These are phyloP conservation scores for Silene conica DNA, from an alignment of 148 eudicot genomes.

Conservation along the genomic window DNA sequence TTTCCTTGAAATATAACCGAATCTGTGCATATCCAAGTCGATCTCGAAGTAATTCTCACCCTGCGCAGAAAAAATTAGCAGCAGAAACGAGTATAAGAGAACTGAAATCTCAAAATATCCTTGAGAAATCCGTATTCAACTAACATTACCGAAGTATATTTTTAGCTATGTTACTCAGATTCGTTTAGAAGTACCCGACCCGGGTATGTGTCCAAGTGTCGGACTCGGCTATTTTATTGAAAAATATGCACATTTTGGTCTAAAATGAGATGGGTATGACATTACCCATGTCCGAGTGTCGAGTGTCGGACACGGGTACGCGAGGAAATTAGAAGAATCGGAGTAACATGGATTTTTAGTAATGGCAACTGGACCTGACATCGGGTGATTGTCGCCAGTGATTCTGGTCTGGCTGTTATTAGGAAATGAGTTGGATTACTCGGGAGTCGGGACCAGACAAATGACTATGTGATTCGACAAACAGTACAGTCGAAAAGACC, in stretches of 20 bases:
- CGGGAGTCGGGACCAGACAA: background rate
- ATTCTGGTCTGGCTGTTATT: background rate
- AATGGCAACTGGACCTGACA: too few species aligned
- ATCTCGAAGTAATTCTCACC: conserved; percentile 94
- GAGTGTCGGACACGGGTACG: too few species aligned
- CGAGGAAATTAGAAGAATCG: too few species aligned
- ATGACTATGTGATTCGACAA: background rate
- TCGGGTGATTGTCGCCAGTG: too few species aligned
- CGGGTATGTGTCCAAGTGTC: too few species aligned
- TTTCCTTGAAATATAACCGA: conserved; percentile 90
- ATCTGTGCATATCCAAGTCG: conserved; percentile 94
- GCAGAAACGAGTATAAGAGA: conserved; percentile 5
- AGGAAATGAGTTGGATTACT: background rate
- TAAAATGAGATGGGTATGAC: too few species aligned
- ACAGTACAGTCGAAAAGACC: background rate
- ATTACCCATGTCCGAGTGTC: too few species aligned
- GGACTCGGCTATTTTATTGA: too few species aligned
- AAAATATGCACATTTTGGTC: too few species aligned
- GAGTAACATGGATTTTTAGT: too few species aligned
- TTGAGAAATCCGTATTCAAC: background rate
- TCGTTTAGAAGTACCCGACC: too few species aligned
- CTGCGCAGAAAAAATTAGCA: conserved; percentile 35
- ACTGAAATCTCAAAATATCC: background rate
- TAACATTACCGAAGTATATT: background rate
- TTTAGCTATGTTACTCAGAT: too few species aligned